phyloP scores from a whole-genome alignment of 2,329 filamentous ascomycete genomes.

The Ophiocordyceps robertsii region DNA sequence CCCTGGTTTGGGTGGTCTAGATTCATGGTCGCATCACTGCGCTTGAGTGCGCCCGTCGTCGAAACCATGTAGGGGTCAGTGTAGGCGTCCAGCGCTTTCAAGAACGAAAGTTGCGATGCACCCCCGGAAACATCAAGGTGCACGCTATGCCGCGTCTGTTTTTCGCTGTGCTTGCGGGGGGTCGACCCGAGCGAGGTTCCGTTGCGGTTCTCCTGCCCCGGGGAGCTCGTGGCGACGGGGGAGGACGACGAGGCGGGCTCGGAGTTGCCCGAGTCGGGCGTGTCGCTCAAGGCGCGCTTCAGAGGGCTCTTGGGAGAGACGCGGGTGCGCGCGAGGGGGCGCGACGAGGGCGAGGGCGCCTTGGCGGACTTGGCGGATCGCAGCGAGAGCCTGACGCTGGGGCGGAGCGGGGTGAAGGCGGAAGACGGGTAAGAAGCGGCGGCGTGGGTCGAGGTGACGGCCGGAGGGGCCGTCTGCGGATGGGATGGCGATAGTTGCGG shows the following conservation, averaged over 20 bases:
- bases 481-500: constrained; percentile 17
- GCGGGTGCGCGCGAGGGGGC: constrained; percentile 45
- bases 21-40: constrained; percentile 82
- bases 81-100: constrained; percentile 36
- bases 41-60: constrained; percentile 70
- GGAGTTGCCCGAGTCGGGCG: constrained; percentile 56
- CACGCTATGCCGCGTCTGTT: constrained; percentile 37
- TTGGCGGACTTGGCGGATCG: constrained; percentile 49
- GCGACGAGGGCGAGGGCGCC: constrained; percentile 33
- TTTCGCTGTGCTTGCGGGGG: constrained; percentile 22
- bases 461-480: constrained; percentile 21
- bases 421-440: constrained; percentile 25
- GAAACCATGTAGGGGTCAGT: constrained; percentile 17
- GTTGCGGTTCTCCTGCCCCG: constrained; percentile 30
- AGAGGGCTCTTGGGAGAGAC: constrained; percentile 71
- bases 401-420: constrained; percentile 50
- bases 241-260: constrained; percentile 30
- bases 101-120: constrained; percentile 32
- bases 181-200: constrained; percentile 20
- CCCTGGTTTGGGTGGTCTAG: constrained; percentile 65
- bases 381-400: constrained; percentile 53
- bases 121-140: constrained; percentile 41
- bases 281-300: constrained; percentile 61
- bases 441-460: constrained; percentile 14
- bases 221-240: constrained; percentile 20